Conservation (phyloP, 352 stramenopile species). For the Paralagenidium karlingii region DNA sequence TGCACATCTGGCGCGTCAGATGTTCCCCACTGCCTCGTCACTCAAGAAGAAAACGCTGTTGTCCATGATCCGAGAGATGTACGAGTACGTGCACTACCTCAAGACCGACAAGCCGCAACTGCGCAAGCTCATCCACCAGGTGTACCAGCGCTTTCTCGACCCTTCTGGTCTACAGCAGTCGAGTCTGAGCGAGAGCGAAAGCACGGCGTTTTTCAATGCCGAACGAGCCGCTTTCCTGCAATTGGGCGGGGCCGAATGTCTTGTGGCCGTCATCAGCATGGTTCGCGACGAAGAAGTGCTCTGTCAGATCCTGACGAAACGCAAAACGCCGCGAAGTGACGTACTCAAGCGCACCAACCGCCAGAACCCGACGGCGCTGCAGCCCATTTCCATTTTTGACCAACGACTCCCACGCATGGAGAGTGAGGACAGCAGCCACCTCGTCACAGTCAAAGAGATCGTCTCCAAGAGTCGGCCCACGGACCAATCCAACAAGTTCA, state of each 20-base stretch:
- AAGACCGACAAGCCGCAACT: slow-evolving; percentile 37
- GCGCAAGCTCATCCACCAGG: slow-evolving; percentile 48
- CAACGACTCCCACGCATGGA: too few relatives aligned
- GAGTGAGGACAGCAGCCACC: too few relatives aligned
- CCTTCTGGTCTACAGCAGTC: slow-evolving; percentile 33
- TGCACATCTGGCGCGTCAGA: slow-evolving; percentile 25
- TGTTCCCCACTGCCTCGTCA: too few relatives aligned
- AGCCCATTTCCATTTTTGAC: too few relatives aligned
- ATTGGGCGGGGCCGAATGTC: slow-evolving; percentile 55
- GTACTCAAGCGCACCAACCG: too few relatives aligned
- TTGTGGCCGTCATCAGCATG: slow-evolving; percentile 57
- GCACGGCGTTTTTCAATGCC: slow-evolving; percentile 17
- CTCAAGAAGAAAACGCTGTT: slow-evolving; percentile 21
- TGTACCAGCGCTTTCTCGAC: slow-evolving; percentile 58
- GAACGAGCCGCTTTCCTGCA: slow-evolving; percentile 61
- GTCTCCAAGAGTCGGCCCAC: slow-evolving; percentile 27
- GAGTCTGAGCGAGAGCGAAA: slow-evolving; percentile 8
- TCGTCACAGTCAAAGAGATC: too few relatives aligned
- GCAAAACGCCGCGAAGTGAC: too few relatives aligned
- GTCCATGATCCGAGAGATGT: slow-evolving; percentile 45
- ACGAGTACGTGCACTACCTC: slow-evolving; percentile 35
- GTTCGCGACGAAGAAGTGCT: slow-evolving; percentile 54
- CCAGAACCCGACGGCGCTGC: too few relatives aligned
- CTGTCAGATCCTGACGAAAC: too few relatives aligned
- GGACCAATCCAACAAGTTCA: slow-evolving; percentile 27